Conservation (phyloP, 257 asterid species). For the Anisodus acutangulus region DNA sequence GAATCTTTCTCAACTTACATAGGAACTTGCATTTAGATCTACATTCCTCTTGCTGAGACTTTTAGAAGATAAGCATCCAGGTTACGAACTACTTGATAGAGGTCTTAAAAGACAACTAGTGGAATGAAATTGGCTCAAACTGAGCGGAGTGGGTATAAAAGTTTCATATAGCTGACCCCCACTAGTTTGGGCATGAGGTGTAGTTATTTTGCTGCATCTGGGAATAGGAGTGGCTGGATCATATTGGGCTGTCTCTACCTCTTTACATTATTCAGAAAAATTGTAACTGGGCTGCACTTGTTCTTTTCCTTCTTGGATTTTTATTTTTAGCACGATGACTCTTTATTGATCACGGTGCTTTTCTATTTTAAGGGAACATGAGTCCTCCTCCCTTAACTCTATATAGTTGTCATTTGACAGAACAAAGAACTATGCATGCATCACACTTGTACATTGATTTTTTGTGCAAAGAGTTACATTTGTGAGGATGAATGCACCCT, state of each 20-base stretch:
- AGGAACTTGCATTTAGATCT: background rate
- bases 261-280: background rate
- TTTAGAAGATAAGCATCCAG: background rate
- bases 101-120: background rate
- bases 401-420: background rate
- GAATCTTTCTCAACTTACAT: background rate
- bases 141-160: background rate
- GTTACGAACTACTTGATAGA: background rate
- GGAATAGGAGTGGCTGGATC: background rate
- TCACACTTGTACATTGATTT: background rate
- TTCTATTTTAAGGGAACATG: background rate
- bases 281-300: background rate
- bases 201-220: background rate
- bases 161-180: background rate
- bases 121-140: background rate
- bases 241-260: background rate
- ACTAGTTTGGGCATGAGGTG: background rate
- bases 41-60: background rate
- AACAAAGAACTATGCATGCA: background rate
- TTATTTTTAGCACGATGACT: background rate
- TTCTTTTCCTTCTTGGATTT: conserved; percentile 11
- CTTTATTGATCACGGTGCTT: background rate
- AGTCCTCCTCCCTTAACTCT: background rate
- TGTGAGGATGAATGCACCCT: conserved; percentile 24
- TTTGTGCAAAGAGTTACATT: background rate